Conservation (phyloP, 495 filamentous ascomycete species). For the Amniculicola lignicola region DNA sequence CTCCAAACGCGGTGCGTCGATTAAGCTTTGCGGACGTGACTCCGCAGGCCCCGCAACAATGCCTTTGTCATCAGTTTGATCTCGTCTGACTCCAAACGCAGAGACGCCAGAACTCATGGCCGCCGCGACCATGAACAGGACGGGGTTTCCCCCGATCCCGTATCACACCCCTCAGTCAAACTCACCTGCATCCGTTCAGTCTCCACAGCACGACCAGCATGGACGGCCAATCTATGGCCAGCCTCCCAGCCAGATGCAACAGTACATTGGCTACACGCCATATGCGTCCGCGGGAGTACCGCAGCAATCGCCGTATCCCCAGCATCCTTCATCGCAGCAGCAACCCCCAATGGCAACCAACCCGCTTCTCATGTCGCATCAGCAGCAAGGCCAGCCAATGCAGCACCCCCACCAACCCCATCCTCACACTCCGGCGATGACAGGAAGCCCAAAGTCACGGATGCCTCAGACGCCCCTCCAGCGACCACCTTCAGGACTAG, state of each 20-base stretch:
- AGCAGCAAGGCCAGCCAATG: slow-evolving; percentile 58
- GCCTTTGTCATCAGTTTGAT: not conserved
- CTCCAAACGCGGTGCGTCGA: not conserved
- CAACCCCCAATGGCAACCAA: slow-evolving; percentile 62
- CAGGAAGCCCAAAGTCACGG: slow-evolving; percentile 61
- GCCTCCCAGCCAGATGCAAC: slow-evolving; percentile 70
- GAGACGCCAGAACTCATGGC: slow-evolving; percentile 93
- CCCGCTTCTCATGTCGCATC: slow-evolving; percentile 67
- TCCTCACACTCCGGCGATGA: slow-evolving; percentile 48
- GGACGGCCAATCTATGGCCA: slow-evolving; percentile 75
- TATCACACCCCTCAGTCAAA: slow-evolving; percentile 96
- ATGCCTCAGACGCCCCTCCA: slow-evolving; percentile 58
- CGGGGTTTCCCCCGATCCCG: slow-evolving; percentile 72
- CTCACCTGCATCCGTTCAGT: slow-evolving; percentile 93
- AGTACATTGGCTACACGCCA: slow-evolving; percentile 69
- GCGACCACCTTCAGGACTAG: slow-evolving; percentile 55
- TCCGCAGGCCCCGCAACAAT: not conserved
- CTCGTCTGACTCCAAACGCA: slow-evolving; percentile 40
- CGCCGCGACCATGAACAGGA: slow-evolving; percentile 78
- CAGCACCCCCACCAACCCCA: slow-evolving; percentile 59
- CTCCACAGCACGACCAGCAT: slow-evolving; percentile 88
- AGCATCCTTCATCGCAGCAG: slow-evolving; percentile 65
- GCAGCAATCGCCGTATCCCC: slow-evolving; percentile 72
- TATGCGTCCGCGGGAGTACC: slow-evolving; percentile 60
- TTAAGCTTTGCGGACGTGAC: not conserved